Base-by-base conservation (phyloP, 2,329 filamentous ascomycete species). In the Seiridium cupressi region DNA sequence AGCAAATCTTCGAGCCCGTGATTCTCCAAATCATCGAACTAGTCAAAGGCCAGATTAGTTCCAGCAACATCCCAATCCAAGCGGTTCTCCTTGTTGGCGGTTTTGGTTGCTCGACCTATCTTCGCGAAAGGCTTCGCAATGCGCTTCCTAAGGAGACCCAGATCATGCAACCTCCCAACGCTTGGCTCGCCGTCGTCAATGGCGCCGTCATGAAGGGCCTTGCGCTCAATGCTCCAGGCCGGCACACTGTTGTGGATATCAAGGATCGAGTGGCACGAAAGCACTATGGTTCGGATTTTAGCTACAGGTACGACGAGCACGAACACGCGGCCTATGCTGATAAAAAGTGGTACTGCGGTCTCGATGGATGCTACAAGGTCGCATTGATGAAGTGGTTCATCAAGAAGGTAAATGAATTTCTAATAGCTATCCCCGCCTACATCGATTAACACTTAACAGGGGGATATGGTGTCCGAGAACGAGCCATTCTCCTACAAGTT, bases 121-220 rank as follows among this genome's bases (percentile, higher is more conserved):
- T 83, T 18, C 77, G 76, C 63, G 69, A 76, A 58, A 70, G 75
- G 7, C 65, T 83, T 8, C 69, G 59, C 7, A 38, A 55, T 18
- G 71, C 51, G 67, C 73, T 81, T 6, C 64, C 70, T 7, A 56
- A 63, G 6, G 66, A 69, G 5, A 74, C 78, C 10, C 70, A 77
- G 36, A 75, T 85, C 40, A 69, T 84, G 57, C 80, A 81, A 55
- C 81, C 82, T 0, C 71, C 77, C 13, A 78, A 79, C 60, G 76
- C 79, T 3, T 84, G 81, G 81, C 74, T 75, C 1, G 78, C 81
- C 1, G 79, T 84, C 6, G 80, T 81, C 2, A 78, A 78, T 40
- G 82, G 82, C 6, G 82, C 82, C 9, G 79, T 79, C 6, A 79
- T 83, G 73, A 81, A 80, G 65, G 80, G 80, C 1, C 68, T 82